A percentile compares a stretch with the other conserved stretches of the same genome.
Conservation (phyloP, 2,329 filamentous ascomycete genomes). For the Nothomitra cinnamomea region DNA sequence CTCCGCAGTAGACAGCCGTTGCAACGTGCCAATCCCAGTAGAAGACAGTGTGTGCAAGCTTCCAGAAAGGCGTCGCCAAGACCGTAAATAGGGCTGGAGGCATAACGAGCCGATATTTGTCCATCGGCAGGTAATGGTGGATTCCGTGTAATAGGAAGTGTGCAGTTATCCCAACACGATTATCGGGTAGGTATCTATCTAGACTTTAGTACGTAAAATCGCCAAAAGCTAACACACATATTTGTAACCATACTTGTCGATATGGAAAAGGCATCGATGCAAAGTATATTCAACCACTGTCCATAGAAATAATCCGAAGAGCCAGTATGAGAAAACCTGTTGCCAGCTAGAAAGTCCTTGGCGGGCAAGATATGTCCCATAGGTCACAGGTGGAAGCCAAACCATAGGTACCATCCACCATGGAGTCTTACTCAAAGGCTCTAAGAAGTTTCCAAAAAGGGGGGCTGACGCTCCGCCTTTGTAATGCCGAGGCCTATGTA, state of each 20-base stretch:
- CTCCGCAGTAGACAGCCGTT: conserved; percentile 66
- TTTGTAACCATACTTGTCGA: conserved; percentile 55
- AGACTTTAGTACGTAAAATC: conserved; percentile 11
- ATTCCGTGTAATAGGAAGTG: conserved; percentile 95
- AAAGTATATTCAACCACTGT: conserved; percentile 76
- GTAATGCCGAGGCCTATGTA: conserved; percentile 91
- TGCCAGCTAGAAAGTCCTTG: conserved; percentile 37
- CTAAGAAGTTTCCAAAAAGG: conserved; percentile 94
- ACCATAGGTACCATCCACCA: conserved; percentile 80
- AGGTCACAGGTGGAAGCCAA: conserved; percentile 69
- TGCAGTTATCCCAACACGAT: conserved; percentile 65
- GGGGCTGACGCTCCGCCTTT: conserved; percentile 83
- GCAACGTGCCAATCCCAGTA: conserved; percentile 73
- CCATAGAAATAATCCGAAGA: conserved; percentile 63
- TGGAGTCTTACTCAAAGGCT: conserved; percentile 85
- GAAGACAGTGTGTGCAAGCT: conserved; percentile 68
- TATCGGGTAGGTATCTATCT: conserved; percentile 69
- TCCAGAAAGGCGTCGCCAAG: conserved; percentile 82
- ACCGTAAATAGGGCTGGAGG: conserved; percentile 73
- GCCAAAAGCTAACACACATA: background rate
- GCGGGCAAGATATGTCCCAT: conserved; percentile 50
- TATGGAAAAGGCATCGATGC: conserved; percentile 83
- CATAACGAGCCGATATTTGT: conserved; percentile 94
- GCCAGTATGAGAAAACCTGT: conserved; percentile 43
- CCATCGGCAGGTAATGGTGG: conserved; percentile 99